A percentile compares a stretch with the other conserved stretches of the same genome.
Evolutionary conservation across 495 filamentous ascomycete genomes (phyloP).

Genomic region (Acidiella bohemica): DNA sequence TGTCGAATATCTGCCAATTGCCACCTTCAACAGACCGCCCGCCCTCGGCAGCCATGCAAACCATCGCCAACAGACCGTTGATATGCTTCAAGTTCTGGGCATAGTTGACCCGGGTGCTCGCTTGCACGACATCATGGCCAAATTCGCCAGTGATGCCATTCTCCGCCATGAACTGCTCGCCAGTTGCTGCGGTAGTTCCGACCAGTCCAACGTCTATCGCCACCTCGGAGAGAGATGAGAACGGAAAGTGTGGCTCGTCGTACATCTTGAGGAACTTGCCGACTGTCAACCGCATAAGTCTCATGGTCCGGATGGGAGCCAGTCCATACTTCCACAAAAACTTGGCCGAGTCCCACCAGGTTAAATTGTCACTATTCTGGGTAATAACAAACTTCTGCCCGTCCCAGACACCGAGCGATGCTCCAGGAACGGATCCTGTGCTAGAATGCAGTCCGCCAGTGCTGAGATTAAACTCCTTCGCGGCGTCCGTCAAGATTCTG

Average conservation of each 20-base stretch:
- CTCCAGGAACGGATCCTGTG: slow-evolving; percentile 24
- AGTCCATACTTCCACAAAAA: slow-evolving; percentile 76
- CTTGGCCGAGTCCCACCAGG: slow-evolving; percentile 69
- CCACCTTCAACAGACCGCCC: slow-evolving; percentile 69
- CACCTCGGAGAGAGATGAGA: slow-evolving; percentile 53
- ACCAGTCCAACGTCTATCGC: slow-evolving; percentile 52
- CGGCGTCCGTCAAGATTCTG: slow-evolving; percentile 61
- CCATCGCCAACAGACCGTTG: slow-evolving; percentile 85
- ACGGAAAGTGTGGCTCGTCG: slow-evolving; percentile 69
- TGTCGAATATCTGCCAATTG: slow-evolving; percentile 89
- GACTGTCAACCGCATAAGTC: slow-evolving; percentile 57
- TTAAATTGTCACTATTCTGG: slow-evolving; percentile 31
- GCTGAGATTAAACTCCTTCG: slow-evolving; percentile 55
- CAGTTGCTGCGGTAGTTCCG: slow-evolving; percentile 52
- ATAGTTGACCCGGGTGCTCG: slow-evolving; percentile 86
- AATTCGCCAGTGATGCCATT: slow-evolving; percentile 57
- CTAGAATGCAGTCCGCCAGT: slow-evolving; percentile 24
- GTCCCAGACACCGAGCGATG: slow-evolving; percentile 70
- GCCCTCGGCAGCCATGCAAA: slow-evolving; percentile 81
- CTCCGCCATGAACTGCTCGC: slow-evolving; percentile 50
- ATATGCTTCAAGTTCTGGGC: slow-evolving; percentile 74
- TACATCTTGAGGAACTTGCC: slow-evolving; percentile 72
- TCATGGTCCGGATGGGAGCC: slow-evolving; percentile 55
- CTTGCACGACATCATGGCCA: slow-evolving; percentile 75
- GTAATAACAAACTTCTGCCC: slow-evolving; percentile 62